phyloP scores from a whole-genome alignment of 345 rosid genomes.

The Kandelia obovata region DNA sequence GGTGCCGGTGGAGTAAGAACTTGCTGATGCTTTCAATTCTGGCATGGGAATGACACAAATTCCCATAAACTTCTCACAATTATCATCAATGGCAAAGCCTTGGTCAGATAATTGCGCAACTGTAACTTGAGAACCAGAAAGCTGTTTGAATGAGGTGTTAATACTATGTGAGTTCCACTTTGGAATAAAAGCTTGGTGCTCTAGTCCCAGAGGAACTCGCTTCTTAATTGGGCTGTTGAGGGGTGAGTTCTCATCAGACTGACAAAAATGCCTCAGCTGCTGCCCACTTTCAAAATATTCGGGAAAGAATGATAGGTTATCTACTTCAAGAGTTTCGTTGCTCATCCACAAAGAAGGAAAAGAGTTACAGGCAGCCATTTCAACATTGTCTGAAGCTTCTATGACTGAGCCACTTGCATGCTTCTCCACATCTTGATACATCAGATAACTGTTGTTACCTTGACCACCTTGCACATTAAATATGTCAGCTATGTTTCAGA shows the following conservation, averaged over 20 bases:
- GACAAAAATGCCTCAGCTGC: slow-evolving; percentile 33
- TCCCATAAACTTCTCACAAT: slow-evolving; percentile 36
- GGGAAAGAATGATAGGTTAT: slow-evolving; percentile 19
- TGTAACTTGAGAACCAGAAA: slow-evolving; percentile 4
- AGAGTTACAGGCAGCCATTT: slow-evolving; percentile 16
- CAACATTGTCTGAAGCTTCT: slow-evolving; percentile 9
- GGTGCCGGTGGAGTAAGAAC: not conserved
- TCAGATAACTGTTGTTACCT: slow-evolving; percentile 20
- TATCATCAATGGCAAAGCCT: slow-evolving; percentile 1
- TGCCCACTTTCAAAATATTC: slow-evolving; percentile 35
- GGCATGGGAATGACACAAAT: slow-evolving; percentile 63
- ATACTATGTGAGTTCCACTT: slow-evolving; percentile 23
- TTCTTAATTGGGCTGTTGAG: slow-evolving; percentile 11
- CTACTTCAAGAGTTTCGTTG: slow-evolving; percentile 19
- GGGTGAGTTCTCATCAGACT: slow-evolving; percentile 27
- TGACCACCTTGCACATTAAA: slow-evolving; percentile 19
- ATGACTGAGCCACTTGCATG: slow-evolving; percentile 15
- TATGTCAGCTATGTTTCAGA: slow-evolving; percentile 2
- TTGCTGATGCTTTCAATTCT: slow-evolving; percentile 23
- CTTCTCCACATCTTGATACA: slow-evolving; percentile 19
- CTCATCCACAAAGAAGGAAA: slow-evolving; percentile 24
- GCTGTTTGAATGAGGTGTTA: slow-evolving; percentile 4
- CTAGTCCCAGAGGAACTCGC: slow-evolving; percentile 47
- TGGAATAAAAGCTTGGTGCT: slow-evolving; percentile 57
- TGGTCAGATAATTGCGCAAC: not conserved